phyloP scores from a whole-genome alignment of 139 green algal genomes.

The Yamagishiella unicocca region DNA sequence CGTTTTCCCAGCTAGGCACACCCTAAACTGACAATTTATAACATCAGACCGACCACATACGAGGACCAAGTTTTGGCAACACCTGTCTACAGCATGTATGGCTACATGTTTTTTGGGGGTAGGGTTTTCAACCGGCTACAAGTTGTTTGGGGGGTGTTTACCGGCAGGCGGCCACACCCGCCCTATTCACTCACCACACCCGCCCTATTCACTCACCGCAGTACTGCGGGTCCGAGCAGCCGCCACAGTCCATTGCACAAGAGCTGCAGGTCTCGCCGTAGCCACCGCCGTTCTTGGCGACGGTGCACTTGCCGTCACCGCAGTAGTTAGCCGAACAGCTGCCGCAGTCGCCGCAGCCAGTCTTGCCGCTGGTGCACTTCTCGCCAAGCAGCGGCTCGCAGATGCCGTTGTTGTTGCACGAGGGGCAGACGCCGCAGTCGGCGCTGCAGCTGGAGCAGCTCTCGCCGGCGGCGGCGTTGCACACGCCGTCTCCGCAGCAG shows the following conservation, averaged over 20 bases:
- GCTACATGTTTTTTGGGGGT: too few relatives aligned
- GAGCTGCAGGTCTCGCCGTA: constrained; percentile 27
- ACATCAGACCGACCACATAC: too few relatives aligned
- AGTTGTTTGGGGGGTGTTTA: too few relatives aligned
- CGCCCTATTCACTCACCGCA: constrained; percentile 38
- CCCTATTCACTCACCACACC: too few relatives aligned
- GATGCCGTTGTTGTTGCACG: constrained; percentile 31
- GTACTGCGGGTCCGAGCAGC: background rate
- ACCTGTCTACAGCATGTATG: too few relatives aligned
- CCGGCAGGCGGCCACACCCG: too few relatives aligned
- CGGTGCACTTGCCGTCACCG: constrained; percentile 29
- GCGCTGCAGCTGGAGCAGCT: background rate
- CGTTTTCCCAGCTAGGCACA: too few relatives aligned
- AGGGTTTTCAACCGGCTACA: too few relatives aligned
- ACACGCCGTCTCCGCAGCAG: constrained; percentile 33
- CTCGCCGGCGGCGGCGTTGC: background rate
- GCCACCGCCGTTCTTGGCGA: too few relatives aligned
- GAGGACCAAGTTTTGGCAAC: too few relatives aligned
- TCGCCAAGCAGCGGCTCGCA: background rate
- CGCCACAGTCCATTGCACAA: background rate
- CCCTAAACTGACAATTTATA: too few relatives aligned
- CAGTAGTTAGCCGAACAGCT: background rate
- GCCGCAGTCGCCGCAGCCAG: constrained; percentile 26
- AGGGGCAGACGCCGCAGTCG: constrained; percentile 9
- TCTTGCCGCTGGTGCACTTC: background rate